Evolutionary conservation across 352 stramenopile species (phyloP).

Genomic region (Aphanomyces euteiches): DNA sequence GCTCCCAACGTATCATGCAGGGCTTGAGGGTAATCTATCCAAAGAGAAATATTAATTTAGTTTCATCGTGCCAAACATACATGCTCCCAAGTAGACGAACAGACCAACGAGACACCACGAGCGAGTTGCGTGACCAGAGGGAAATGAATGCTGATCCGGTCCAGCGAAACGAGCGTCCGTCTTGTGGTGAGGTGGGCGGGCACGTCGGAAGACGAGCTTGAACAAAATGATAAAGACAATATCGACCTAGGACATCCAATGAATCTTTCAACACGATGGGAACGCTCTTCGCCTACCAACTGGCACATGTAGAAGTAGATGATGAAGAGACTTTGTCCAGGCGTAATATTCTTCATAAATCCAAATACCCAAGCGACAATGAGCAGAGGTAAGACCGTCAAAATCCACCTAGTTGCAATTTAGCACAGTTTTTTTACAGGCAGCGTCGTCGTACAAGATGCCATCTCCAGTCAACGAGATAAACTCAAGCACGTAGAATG

Average conservation of each 20-base stretch:
- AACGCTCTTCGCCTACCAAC: constrained; percentile 33
- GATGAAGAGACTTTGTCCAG: constrained; percentile 38
- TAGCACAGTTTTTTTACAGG: not conserved
- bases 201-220: constrained; percentile 69
- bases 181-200: constrained; percentile 65
- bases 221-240: constrained; percentile 78
- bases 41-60: constrained; percentile 35
- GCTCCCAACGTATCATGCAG: constrained; percentile 40
- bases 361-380: constrained; percentile 40
- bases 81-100: constrained; percentile 53
- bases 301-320: constrained; percentile 55
- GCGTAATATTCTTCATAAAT: constrained; percentile 36
- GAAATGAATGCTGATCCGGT: constrained; percentile 81
- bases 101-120: constrained; percentile 68
- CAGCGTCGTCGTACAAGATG: constrained; percentile 53
- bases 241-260: constrained; percentile 45
- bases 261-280: not conserved
- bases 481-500: constrained; percentile 39
- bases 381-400: constrained; percentile 54
- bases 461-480: constrained; percentile 78
- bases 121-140: constrained; percentile 73
- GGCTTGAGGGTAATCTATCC: constrained; percentile 49
- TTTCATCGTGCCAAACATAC: constrained; percentile 21
- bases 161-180: constrained; percentile 70
- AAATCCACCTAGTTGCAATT: constrained; percentile 42